Evolutionary conservation across 345 rosid species (phyloP).

Genomic region (Linum trigynum): DNA sequence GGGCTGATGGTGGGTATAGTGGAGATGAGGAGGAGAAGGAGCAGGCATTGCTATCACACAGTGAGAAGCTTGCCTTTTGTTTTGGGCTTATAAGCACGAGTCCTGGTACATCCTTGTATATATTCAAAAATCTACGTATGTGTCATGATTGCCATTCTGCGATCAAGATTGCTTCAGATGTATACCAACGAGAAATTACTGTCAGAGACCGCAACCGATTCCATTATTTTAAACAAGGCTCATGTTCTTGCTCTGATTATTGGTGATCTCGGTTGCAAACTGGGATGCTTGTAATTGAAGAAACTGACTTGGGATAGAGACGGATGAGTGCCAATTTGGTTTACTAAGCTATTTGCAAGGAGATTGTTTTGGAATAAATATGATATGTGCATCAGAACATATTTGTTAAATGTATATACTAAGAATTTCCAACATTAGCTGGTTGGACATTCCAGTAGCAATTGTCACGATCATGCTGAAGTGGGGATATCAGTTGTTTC

Average conservation of each 20-base stretch:
- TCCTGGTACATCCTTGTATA: conserved; percentile 35
- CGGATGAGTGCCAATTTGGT: background rate
- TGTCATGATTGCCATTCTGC: conserved; percentile 76
- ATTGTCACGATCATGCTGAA: background rate
- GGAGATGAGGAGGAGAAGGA: conserved; percentile 61
- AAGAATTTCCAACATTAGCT: background rate
- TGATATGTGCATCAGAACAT: background rate
- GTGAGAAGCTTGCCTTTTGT: conserved; percentile 77
- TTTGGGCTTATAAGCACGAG: conserved; percentile 62
- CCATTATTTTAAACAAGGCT: conserved; percentile 59
- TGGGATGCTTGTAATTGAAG: background rate
- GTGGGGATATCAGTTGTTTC: background rate
- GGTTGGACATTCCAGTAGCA: background rate
- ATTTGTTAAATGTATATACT: background rate
- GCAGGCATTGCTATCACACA: conserved; percentile 58
- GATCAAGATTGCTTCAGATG: conserved; percentile 45
- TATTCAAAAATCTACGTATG: conserved; percentile 68
- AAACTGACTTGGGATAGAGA: background rate
- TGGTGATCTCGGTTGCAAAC: conserved; percentile 37
- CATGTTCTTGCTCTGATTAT: conserved; percentile 69
- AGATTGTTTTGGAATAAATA: background rate
- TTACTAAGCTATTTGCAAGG: background rate
- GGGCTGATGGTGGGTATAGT: conserved; percentile 15
- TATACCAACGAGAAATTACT: conserved; percentile 52
- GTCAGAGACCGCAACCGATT: conserved; percentile 79